A percentile compares a stretch with the other conserved stretches of the same genome.
phyloP scores from a whole-genome alignment of 2,329 filamentous ascomycete genomes.

The Pseudogymnoascus sp. region DNA sequence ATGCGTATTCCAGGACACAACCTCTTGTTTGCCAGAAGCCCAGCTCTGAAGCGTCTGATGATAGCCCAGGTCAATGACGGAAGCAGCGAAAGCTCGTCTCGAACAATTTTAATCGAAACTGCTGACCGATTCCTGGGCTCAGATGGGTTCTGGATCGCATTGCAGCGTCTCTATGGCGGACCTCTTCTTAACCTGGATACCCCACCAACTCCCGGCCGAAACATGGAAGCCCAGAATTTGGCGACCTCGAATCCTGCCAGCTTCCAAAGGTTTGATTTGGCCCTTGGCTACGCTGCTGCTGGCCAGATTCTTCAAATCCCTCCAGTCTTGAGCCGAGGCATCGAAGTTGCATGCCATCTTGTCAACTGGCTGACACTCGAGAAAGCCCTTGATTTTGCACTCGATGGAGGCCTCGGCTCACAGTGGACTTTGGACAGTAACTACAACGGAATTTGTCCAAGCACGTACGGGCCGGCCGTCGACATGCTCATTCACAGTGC shows the following conservation, averaged over 20 bases:
- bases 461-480: conserved; percentile 47
- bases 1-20: conserved; percentile 46
- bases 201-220: conserved; percentile 22
- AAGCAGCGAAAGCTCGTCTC: conserved; percentile 24
- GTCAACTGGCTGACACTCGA: conserved; percentile 58
- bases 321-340: conserved; percentile 47
- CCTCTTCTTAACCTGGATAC: conserved; percentile 37
- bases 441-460: conserved; percentile 29
- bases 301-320: conserved; percentile 50
- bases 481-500: conserved; percentile 46
- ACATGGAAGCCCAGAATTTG: conserved; percentile 10
- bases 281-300: conserved; percentile 57
- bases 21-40: conserved; percentile 47
- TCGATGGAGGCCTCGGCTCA: conserved; percentile 37
- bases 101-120: conserved; percentile 40
- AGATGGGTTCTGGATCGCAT: conserved; percentile 48
- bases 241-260: conserved; percentile 21
- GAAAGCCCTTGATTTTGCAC: conserved; percentile 49
- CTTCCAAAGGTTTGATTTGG: conserved; percentile 39
- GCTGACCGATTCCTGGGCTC: conserved; percentile 46
- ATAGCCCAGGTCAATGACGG: conserved; percentile 22
- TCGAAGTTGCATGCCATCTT: conserved; percentile 50
- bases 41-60: conserved; percentile 31
- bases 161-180: conserved; percentile 51
- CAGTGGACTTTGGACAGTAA: conserved; percentile 29